Percentiles rank a stretch among this genome's conserved stretches.
Evolutionary conservation across 805 yeast species (phyloP).

Genomic region (Zygosaccharomyces kombuchaensis): DNA sequence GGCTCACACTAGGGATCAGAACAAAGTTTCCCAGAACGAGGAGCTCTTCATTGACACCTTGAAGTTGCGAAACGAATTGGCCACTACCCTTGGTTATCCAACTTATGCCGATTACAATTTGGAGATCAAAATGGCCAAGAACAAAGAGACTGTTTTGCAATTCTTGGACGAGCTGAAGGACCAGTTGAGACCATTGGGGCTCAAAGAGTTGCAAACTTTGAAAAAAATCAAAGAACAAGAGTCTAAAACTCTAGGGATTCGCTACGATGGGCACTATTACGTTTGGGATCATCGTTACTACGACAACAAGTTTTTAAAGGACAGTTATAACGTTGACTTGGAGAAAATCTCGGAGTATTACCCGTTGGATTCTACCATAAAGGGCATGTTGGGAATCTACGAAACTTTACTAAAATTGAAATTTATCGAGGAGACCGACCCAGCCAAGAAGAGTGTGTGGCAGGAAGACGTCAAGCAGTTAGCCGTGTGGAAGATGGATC

Average conservation of each 20-base stretch:
- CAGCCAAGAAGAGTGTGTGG: slow-evolving; percentile 52
- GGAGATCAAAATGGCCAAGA: slow-evolving; percentile 79
- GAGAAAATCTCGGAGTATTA: slow-evolving; percentile 70
- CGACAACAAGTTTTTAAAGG: slow-evolving; percentile 60
- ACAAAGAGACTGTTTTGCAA: slow-evolving; percentile 50
- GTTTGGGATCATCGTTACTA: slow-evolving; percentile 75
- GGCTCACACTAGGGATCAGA: slow-evolving; percentile 65
- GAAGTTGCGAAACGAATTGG: slow-evolving; percentile 55
- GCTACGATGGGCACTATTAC: slow-evolving; percentile 42
- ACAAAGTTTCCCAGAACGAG: slow-evolving; percentile 62
- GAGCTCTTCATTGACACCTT: slow-evolving; percentile 57
- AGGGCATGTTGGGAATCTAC: slow-evolving; percentile 66
- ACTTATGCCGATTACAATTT: slow-evolving; percentile 66
- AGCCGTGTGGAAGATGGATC: slow-evolving; percentile 64
- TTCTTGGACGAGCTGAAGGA: slow-evolving; percentile 60
- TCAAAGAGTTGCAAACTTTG: slow-evolving; percentile 47
- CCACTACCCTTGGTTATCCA: slow-evolving; percentile 59
- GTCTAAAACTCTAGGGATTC: slow-evolving; percentile 41
- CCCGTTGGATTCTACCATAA: slow-evolving; percentile 65
- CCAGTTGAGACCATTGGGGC: slow-evolving; percentile 58
- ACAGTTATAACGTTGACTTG: slow-evolving; percentile 67
- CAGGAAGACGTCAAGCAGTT: slow-evolving; percentile 73
- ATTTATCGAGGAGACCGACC: slow-evolving; percentile 49
- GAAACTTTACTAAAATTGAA: slow-evolving; percentile 65
- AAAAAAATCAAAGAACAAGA: slow-evolving; percentile 52